These are phyloP conservation scores for Eucalyptus polybractea DNA, from an alignment of 345 rosid genomes.

Conservation along the genomic window DNA sequence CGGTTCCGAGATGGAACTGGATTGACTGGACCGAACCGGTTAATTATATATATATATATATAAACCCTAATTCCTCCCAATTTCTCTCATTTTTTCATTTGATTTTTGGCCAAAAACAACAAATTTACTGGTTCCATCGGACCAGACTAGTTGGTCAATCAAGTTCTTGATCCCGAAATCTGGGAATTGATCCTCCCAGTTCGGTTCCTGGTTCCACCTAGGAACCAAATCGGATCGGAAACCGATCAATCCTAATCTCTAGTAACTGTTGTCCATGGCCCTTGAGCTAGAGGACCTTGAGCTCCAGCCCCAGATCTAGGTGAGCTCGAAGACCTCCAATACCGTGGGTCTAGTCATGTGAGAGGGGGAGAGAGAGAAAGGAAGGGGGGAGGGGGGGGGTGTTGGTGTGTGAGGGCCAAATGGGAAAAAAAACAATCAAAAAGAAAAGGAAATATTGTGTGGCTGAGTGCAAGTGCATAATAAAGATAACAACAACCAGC, in stretches of 20 bases:
- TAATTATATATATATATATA: too few species aligned
- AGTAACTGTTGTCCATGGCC: not conserved
- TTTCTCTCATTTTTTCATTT: too few species aligned
- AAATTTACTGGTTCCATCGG: too few species aligned
- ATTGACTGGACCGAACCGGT: fast-evolving
- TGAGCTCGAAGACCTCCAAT: not conserved
- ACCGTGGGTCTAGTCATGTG: not conserved
- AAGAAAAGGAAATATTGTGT: not conserved
- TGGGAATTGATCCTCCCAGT: too few species aligned
- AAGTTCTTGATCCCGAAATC: fast-evolving
- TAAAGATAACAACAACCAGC: not conserved
- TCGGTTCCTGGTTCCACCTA: fast-evolving
- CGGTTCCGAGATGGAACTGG: fast-evolving
- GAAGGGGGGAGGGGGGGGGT: not conserved
- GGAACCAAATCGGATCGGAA: too few species aligned
- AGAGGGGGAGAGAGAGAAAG: not conserved
- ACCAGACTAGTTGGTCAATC: fast-evolving
- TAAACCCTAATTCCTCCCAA: too few species aligned
- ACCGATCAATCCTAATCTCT: not conserved
- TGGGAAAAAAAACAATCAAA: not conserved
- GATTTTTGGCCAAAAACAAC: too few species aligned
- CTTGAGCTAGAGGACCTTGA: not conserved
- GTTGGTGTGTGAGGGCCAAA: too few species aligned
- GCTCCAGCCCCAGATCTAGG: not conserved
- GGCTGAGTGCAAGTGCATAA: not conserved